Conservation (phyloP, 257 asterid genomes). For the Avicennia marina region DNA sequence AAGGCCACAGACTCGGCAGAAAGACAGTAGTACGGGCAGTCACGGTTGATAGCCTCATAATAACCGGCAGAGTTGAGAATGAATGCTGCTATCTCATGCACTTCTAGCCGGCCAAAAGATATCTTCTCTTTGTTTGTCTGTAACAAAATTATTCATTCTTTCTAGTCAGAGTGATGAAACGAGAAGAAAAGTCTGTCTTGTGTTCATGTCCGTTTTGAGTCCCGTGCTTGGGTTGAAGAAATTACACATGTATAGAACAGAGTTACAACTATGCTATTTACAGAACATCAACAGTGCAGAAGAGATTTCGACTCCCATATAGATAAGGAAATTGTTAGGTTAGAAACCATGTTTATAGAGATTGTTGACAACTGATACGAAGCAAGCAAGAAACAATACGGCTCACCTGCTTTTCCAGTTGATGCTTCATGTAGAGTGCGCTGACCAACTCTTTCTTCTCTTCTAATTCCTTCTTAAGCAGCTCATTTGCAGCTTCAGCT, state of each 20-base stretch:
- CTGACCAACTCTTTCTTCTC: conserved; percentile 78
- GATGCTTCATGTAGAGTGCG: conserved; percentile 78
- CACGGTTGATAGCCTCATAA: conserved; percentile 84
- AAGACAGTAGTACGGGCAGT: conserved; percentile 67
- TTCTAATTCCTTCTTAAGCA: conserved; percentile 66
- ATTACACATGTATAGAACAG: too few relatives aligned
- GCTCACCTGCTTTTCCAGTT: conserved; percentile 94
- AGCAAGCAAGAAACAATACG: too few relatives aligned
- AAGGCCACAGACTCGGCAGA: conserved; percentile 90
- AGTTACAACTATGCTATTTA: too few relatives aligned
- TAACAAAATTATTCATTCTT: background rate
- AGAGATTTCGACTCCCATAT: too few relatives aligned
- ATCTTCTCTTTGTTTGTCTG: conserved; percentile 96
- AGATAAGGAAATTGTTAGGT: too few relatives aligned
- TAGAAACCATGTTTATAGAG: too few relatives aligned
- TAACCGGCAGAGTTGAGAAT: conserved; percentile 71
- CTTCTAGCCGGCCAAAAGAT: conserved; percentile 74
- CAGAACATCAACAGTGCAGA: too few relatives aligned
- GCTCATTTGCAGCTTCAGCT: conserved; percentile 62
- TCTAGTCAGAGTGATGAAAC: too few relatives aligned
- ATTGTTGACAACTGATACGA: too few relatives aligned
- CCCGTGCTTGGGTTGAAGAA: too few relatives aligned
- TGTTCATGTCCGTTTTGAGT: too few relatives aligned
- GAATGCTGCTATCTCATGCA: conserved; percentile 88
- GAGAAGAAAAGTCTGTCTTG: too few relatives aligned